Evolutionary conservation across 2,329 filamentous ascomycete species (phyloP).

Genomic region (Atkinsonella texensis): DNA sequence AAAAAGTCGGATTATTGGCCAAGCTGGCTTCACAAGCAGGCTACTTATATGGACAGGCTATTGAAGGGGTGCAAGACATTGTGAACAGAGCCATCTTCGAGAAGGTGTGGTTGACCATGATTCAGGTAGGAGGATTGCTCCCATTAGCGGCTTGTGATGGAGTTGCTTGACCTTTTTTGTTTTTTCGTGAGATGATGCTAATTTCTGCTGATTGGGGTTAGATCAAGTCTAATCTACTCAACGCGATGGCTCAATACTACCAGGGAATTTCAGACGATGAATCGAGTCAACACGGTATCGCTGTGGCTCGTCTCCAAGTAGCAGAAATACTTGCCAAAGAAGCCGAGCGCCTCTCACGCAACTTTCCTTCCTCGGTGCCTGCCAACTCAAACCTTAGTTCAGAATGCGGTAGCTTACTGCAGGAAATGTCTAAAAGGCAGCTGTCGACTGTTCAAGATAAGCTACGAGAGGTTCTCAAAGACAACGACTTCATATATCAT

Average conservation of each 20-base stretch:
- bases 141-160: too few species aligned
- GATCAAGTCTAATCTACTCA: slow-evolving; percentile 72
- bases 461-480: slow-evolving; percentile 63
- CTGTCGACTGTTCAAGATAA: slow-evolving; percentile 70
- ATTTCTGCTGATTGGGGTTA: slow-evolving; percentile 15
- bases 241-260: slow-evolving; percentile 82
- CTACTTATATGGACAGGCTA: slow-evolving; percentile 75
- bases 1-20: slow-evolving; percentile 82
- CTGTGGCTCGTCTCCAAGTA: slow-evolving; percentile 69
- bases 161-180: not conserved
- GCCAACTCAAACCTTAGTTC: slow-evolving; percentile 71
- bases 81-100: slow-evolving; percentile 86
- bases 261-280: slow-evolving; percentile 88
- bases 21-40: slow-evolving; percentile 88
- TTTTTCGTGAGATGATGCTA: not conserved
- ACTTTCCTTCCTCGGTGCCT: slow-evolving; percentile 69
- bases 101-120: slow-evolving; percentile 78
- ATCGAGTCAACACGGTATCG: slow-evolving; percentile 72
- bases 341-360: slow-evolving; percentile 61
- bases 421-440: slow-evolving; percentile 79
- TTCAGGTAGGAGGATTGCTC: slow-evolving; percentile 45
- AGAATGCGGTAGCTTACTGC: slow-evolving; percentile 61
- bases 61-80: slow-evolving; percentile 86
- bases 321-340: slow-evolving; percentile 71
- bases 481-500: slow-evolving; percentile 98